A percentile compares a stretch with the other conserved stretches of the same genome.
These are phyloP conservation scores for Fusarium temperatum DNA, from an alignment of 2,329 filamentous ascomycete species.

Conservation along the genomic window DNA sequence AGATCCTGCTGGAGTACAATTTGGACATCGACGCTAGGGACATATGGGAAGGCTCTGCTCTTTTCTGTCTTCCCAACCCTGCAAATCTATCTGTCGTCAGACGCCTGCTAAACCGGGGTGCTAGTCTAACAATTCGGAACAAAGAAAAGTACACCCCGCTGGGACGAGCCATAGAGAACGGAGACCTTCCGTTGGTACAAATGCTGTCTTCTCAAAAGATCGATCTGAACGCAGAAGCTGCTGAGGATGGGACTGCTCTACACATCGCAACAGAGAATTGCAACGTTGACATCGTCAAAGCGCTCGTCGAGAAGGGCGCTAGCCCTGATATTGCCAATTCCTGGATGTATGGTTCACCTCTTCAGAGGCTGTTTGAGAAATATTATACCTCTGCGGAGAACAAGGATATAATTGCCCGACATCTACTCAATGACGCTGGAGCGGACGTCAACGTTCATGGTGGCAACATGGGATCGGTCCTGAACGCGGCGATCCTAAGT, in stretches of 20 bases:
- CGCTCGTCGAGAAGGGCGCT: neutral
- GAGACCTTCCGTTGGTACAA: neutral
- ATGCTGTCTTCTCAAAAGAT: neutral
- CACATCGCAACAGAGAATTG: neutral
- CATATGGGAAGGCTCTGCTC: accelerated
- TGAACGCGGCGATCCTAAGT: neutral
- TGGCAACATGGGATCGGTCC: neutral
- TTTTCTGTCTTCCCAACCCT: neutral
- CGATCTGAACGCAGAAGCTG: neutral
- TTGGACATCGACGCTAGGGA: neutral
- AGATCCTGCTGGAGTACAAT: neutral
- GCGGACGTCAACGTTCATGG: neutral
- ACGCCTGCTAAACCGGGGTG: neutral
- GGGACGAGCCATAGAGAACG: neutral
- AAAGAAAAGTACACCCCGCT: neutral
- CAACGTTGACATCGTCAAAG: neutral
- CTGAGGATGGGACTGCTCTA: neutral
- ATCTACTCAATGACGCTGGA: neutral
- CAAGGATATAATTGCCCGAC: neutral
- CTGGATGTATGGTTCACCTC: neutral
- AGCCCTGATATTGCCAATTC: accelerated
- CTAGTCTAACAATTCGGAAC: neutral
- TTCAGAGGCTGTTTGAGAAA: neutral
- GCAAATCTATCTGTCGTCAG: neutral
- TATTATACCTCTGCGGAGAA: neutral